Evolutionary conservation across 768 basidiomycete species (phyloP).

Genomic region (Rubroboletus satanas): DNA sequence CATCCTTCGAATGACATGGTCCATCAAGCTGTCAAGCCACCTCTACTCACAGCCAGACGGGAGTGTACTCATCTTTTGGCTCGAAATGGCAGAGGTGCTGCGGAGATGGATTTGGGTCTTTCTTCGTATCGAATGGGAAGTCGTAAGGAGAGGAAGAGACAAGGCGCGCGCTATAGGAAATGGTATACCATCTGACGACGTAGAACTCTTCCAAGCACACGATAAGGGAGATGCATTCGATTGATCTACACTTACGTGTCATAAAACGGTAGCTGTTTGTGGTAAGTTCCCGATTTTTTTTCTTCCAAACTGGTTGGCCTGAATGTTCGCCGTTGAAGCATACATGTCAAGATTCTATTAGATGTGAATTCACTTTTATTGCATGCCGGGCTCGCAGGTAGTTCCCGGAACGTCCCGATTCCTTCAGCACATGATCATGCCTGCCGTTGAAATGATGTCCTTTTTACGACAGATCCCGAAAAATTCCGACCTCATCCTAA

Average conservation of each 20-base stretch:
- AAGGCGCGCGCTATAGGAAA: background rate
- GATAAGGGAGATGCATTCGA: constrained; percentile 16
- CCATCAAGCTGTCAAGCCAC: constrained; percentile 83
- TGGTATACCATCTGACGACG: constrained; percentile 5
- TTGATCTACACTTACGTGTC: constrained; percentile 6
- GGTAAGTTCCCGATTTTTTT: constrained; percentile 10
- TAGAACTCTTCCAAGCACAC: constrained; percentile 14
- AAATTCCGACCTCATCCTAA: constrained; percentile 6
- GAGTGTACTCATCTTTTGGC: constrained; percentile 78
- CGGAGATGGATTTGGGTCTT: constrained; percentile 99
- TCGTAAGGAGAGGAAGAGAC: constrained; percentile 53
- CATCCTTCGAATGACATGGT: constrained; percentile 89
- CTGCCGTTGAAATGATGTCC: background rate
- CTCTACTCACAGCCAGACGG: constrained; percentile 77
- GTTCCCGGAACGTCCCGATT: constrained; percentile 1
- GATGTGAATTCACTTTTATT: background rate
- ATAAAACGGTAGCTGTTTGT: constrained; percentile 3
- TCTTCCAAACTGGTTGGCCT: background rate
- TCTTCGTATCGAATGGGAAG: constrained; percentile 95
- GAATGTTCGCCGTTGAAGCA: constrained; percentile 4
- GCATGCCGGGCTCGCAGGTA: background rate
- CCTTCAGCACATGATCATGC: background rate
- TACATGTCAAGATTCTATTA: constrained; percentile 1
- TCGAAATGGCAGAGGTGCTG: constrained; percentile 86
- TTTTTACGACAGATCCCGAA: constrained; percentile 3